Evolutionary conservation across 768 basidiomycete species (phyloP), one percentile per base, ranked within the genome.

Genomic region (Leccinellum albellum): DNA sequence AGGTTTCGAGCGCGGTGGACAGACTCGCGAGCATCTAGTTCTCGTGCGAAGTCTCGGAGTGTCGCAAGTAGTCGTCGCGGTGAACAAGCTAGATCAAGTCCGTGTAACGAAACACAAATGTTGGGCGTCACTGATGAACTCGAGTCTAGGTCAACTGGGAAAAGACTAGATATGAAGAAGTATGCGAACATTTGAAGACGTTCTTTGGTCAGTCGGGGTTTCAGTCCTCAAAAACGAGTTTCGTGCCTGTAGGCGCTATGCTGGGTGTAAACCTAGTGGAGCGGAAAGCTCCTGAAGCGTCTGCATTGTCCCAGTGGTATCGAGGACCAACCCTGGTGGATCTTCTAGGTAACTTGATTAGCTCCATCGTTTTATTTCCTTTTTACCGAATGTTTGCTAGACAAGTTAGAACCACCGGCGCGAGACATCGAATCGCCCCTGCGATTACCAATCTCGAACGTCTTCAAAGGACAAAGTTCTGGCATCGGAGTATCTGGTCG

Each of bases 31-130:
- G 70, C 96, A 99, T 72, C 77, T 98, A 3, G 73, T 97, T 40
- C 84, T 99, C 21, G 93, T 95, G 29, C 78, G 96, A 51, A 95
- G 93, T 72, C 78, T 99, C 10, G 96, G 96, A 21, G 94, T 98
- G 23, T 82, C 86, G 26, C 93, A 97, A 67, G 83, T 98, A 20
- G 81, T 98, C 21, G 87, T 96, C 15, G 94, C 94, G 0, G 79
- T 99, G 57, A 99, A 98, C 76, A 99, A 99, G 74, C 75, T 99
- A 35, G 97, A 99, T 70, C 82, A 88, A 73, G 95, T 50, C 6
- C 6, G 50, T 50, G 15, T 33, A 29, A 15, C 50, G 31, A 50
- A 50, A 50, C 23, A 7, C 23, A 4, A 1, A 50, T 15, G 28
- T 31, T 48, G 49, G 33, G 35, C 13, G n/a, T 3, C 32, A 52